phyloP scores from a whole-genome alignment of 2,329 filamentous ascomycete genomes.

The Colletotrichum acutatum region DNA sequence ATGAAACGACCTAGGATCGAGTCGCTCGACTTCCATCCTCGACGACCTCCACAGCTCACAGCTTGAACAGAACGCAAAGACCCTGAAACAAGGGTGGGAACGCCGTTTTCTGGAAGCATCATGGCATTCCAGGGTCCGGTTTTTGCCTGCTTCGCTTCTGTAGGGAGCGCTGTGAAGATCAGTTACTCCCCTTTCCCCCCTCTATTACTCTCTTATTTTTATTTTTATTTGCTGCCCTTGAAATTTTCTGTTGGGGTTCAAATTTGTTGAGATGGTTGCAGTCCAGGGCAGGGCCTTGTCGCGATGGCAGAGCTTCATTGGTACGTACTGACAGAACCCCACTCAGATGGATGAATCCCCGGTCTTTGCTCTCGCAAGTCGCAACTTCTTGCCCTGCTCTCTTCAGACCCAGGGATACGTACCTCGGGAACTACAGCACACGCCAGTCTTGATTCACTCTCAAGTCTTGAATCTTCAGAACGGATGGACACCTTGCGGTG shows the following conservation, averaged over 20 bases:
- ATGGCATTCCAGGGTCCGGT: conserved; percentile 21
- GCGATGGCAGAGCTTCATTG: conserved; percentile 2
- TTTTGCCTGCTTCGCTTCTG: conserved; percentile 27
- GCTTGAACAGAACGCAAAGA: background rate
- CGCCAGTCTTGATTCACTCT: too few relatives aligned
- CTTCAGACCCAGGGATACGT: conserved; percentile 8
- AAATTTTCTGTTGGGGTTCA: conserved; percentile 35
- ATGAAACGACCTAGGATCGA: conserved; percentile 20
- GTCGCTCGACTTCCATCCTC: background rate
- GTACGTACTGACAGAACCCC: conserved; percentile 25
- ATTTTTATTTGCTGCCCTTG: conserved; percentile 3
- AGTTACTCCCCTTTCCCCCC: background rate
- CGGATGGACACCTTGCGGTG: background rate
- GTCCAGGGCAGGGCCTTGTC: conserved; percentile 33
- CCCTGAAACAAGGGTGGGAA: conserved; percentile 32
- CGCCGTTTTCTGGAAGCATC: conserved; percentile 33
- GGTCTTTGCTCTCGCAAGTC: conserved; percentile 1
- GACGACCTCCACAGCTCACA: background rate
- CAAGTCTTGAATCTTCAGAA: background rate
- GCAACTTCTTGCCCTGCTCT: background rate
- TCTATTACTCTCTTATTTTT: background rate
- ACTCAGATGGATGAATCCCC: conserved; percentile 9
- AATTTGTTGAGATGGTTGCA: conserved; percentile 32
- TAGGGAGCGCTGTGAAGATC: background rate
- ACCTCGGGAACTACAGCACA: background rate